Base-by-base conservation (phyloP, 2,329 filamentous ascomycete species). In the Metarhizium humberi region DNA sequence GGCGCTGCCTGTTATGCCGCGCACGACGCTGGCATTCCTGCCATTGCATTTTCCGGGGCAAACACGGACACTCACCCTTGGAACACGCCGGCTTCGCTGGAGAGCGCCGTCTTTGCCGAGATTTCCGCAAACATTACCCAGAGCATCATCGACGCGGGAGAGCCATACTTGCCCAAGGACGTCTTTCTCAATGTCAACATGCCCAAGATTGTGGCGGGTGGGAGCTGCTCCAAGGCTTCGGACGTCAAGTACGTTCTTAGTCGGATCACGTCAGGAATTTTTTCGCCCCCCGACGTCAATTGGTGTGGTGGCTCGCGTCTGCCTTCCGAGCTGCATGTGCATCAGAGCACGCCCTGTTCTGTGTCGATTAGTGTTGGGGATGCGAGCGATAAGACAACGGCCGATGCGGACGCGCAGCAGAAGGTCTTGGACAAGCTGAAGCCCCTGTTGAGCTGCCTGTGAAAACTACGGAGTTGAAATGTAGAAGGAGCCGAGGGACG, bases 101-200 rank as follows among this genome's bases (percentile, higher is more conserved):
- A 80, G 59, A 80, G 78, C 67, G 66, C 70, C 13, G 67, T 88
- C n/a, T 89, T 89, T 61, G 83, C 81, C 3, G 75, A 85, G 52
- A 75, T 88, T 4, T 79, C 85, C 1, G 71, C 78, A 13, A 80
- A 77, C 30, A 64, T 89, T 6, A 84, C 82, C 7, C 69, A 79
- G 52, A 72, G 73, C 3, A 63, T 89, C 43, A 64, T 86, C 32
- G 73, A 67, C 1, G 74, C 78, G 0, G 83, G 83, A 43, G 73
- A 73, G 43, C 86, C 86, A 0, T 88, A 86, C 63, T 73, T 89
- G 3, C 85, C 86, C 0, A 62, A 71, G 0, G 75, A 78, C 49
- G 75, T 80, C 40, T 87, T 77, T 66, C 75, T 89, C 36, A 89
- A 88, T 60, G 84, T 89, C 61, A 89, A 89, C 70, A 87, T 86